Conservation (phyloP, 2,329 filamentous ascomycete species). For the Aspergillus calidoustus region DNA sequence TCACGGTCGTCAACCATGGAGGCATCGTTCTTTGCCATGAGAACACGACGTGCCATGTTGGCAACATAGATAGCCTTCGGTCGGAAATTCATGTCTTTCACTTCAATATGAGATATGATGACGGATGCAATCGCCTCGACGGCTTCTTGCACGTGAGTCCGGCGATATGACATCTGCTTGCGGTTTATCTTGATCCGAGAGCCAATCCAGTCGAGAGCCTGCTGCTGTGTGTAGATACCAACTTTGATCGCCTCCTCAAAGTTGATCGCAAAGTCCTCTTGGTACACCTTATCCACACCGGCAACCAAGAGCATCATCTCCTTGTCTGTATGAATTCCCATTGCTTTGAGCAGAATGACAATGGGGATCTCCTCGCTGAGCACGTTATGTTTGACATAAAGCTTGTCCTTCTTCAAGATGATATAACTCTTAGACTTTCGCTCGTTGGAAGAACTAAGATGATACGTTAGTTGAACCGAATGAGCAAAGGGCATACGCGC, state of each 20-base stretch:
- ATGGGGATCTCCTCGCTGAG: constrained; percentile 93
- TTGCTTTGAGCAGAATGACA: constrained; percentile 87
- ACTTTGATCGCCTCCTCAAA: constrained; percentile 89
- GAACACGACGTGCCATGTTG: constrained; percentile 93
- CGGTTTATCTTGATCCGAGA: constrained; percentile 84
- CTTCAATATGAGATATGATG: constrained; percentile 91
- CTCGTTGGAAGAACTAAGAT: constrained; percentile 87
- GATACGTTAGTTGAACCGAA: constrained; percentile 20
- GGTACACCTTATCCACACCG: constrained; percentile 83
- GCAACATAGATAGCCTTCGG: constrained; percentile 97
- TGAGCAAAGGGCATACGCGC: not conserved
- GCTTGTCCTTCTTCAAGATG: constrained; percentile 87
- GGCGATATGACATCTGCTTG: constrained; percentile 61
- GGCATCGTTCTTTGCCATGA: constrained; percentile 90
- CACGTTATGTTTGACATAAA: constrained; percentile 90
- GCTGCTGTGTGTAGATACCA: constrained; percentile 88
- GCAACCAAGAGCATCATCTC: constrained; percentile 92
- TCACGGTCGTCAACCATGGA: constrained; percentile 94
- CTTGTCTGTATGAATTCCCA: constrained; percentile 91
- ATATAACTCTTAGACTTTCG: constrained; percentile 98
- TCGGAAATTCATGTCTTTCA: constrained; percentile 88
- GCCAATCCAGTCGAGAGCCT: constrained; percentile 92
- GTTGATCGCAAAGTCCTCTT: constrained; percentile 93
- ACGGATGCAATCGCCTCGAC: constrained; percentile 91
- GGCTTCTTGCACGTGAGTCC: constrained; percentile 87